These are phyloP conservation scores for Candida corydali DNA, from an alignment of 805 yeast species.

Conservation along the genomic window DNA sequence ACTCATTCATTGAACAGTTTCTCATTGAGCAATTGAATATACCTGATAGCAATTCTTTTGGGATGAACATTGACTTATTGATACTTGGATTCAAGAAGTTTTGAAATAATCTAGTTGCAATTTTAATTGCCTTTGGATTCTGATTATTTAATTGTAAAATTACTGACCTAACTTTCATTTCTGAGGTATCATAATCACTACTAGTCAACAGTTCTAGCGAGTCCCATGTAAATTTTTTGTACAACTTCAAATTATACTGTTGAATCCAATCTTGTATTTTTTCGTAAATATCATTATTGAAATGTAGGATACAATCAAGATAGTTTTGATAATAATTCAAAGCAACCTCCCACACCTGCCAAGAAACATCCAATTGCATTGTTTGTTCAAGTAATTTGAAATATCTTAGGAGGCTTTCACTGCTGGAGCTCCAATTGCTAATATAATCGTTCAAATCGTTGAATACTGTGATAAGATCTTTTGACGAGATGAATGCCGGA, in stretches of 20 bases:
- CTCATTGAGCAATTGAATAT: constrained; percentile 40
- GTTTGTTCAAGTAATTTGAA: constrained; percentile 25
- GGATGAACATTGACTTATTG: constrained; percentile 37
- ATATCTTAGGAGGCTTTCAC: constrained; percentile 26
- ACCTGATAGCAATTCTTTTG: constrained; percentile 46
- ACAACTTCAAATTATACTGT: constrained; percentile 15
- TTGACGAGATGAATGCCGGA: constrained; percentile 18
- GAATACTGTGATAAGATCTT: constrained; percentile 22
- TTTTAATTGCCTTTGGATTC: constrained; percentile 4
- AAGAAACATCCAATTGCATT: constrained; percentile 21
- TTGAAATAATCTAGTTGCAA: constrained; percentile 44
- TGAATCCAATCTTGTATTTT: constrained; percentile 21
- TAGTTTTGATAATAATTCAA: constrained; percentile 30
- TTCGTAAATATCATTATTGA: constrained; percentile 16
- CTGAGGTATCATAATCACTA: constrained; percentile 20
- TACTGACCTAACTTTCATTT: constrained; percentile 36
- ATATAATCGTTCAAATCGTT: constrained; percentile 38
- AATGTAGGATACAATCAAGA: constrained; percentile 29
- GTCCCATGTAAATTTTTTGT: constrained; percentile 25
- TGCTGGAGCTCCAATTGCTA: constrained; percentile 17
- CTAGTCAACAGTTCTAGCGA: constrained; percentile 8
- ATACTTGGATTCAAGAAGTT: constrained; percentile 49
- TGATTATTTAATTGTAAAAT: constrained; percentile 5
- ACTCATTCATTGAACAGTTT: constrained; percentile 35
- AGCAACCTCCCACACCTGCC: constrained; percentile 31